These are phyloP conservation scores for Apiotrichum laibachii DNA, from an alignment of 1,284 basidiomycete species.

Conservation along the genomic window DNA sequence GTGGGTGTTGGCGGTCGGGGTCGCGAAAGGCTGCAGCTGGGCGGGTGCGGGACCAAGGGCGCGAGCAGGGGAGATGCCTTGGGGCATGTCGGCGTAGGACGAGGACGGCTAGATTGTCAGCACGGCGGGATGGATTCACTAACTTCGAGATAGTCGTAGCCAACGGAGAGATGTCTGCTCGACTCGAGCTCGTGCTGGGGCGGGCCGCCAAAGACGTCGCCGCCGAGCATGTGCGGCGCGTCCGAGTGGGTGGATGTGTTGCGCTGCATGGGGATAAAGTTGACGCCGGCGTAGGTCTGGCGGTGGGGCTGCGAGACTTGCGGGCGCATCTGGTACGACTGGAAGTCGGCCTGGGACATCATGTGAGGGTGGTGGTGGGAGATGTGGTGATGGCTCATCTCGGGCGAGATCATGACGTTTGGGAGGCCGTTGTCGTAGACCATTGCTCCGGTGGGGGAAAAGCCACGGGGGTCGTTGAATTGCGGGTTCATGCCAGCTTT, in stretches of 20 bases:
- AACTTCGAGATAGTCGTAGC: constrained; percentile 12
- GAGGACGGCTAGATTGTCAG: neutral
- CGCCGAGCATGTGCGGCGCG: constrained; percentile 36
- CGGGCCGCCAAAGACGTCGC: constrained; percentile 31
- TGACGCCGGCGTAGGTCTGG: constrained; percentile 9
- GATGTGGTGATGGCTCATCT: constrained; percentile 5
- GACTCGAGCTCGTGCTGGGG: neutral
- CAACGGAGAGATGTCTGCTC: constrained; percentile 2
- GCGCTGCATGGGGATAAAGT: constrained; percentile 24
- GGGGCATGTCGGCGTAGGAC: constrained; percentile 8
- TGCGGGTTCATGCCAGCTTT: neutral
- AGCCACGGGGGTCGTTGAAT: constrained; percentile 1
- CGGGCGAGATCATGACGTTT: constrained; percentile 16
- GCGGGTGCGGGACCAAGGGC: constrained; percentile 45
- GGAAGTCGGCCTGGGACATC: constrained; percentile 5
- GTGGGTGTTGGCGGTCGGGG: constrained; percentile 18
- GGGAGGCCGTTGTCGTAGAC: neutral
- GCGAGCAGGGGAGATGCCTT: constrained; percentile 46
- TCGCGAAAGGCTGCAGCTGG: constrained; percentile 33
- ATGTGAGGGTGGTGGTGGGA: neutral
- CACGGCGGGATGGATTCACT: neutral
- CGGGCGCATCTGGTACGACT: constrained; percentile 1
- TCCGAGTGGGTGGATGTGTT: constrained; percentile 30
- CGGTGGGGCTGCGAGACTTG: constrained; percentile 3
- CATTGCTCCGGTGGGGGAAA: neutral